phyloP scores from a whole-genome alignment of 2,329 filamentous ascomycete genomes.

The Colletotrichum truncatum region DNA sequence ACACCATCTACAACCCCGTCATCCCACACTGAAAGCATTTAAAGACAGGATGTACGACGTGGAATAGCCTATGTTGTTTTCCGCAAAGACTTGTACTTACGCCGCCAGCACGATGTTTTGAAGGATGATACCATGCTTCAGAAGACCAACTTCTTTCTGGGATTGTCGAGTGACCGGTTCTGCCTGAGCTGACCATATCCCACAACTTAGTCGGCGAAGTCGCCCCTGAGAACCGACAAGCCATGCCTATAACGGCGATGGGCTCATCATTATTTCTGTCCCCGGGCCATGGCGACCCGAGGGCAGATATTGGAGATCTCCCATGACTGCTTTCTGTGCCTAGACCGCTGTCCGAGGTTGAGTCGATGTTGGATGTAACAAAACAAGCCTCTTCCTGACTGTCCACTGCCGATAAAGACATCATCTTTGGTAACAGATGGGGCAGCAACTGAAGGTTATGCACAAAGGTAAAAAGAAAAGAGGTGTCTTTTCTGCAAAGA shows the following conservation, averaged over 20 bases:
- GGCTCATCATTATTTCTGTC: background rate
- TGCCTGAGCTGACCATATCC: background rate
- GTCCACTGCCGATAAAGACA: background rate
- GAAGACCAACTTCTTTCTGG: background rate
- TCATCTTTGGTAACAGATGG: no score
- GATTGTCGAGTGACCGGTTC: background rate
- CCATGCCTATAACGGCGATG: background rate
- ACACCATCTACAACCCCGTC: no score
- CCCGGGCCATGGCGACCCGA: background rate
- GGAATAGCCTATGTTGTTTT: no score
- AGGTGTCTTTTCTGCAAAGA: no score
- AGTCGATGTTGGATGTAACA: background rate
- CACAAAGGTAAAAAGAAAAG: no score
- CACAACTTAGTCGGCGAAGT: background rate
- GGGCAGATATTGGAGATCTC: background rate
- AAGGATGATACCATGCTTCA: constrained; percentile 6
- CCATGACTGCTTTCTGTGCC: background rate
- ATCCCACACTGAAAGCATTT: no score
- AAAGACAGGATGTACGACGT: no score
- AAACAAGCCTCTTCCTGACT: background rate
- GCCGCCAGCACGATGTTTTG: background rate
- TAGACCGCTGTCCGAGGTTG: background rate
- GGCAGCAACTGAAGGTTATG: no score
- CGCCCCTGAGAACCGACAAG: background rate
- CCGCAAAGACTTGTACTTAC: no score